Base-by-base conservation (phyloP, 2,329 filamentous ascomycete species). In the Colletotrichum sp. region DNA sequence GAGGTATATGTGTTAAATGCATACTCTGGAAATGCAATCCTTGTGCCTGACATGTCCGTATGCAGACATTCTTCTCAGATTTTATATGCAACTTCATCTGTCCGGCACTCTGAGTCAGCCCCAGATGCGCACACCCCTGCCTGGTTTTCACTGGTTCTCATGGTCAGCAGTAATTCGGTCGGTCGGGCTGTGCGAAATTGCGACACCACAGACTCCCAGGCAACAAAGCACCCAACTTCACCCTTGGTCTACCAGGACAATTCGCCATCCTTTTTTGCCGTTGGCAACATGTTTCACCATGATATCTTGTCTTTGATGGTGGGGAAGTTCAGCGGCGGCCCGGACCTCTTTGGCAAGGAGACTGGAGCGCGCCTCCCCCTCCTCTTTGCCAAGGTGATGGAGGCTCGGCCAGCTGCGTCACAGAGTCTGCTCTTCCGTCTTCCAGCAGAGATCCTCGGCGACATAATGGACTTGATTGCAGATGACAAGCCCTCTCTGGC, bases 401-500 rank as follows among this genome's bases (percentile, higher is more conserved):
- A 60, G 26, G 57, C 57, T 60, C 57, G 26, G 57, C 57, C 57
- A 60, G 57, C 26, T 13, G 57, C 57, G 16, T 60, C 57, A 32
- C 57, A 60, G 57, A 60, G 26, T 60, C 12, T 60, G 16, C 57
- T 60, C 57, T 60, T 60, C 26, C 57, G 57, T 60, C 26, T 60
- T 60, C 57, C 57, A 60, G 8, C 57, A 60, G 57, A 60, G 57
- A 32, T 32, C 26, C 57, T 60, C 57, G 57, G 57, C 57, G 57
- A 60, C 26, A 32, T 32, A 60, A 60, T 60, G 57, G 57, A 60
- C 57, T 69, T 78, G 3, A n/a, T 79, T n/a, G 64, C 59, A 16
- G 67, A 77, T 8, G 76, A 75, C 9, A 75, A 77, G 67, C n/a
- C 52, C 2, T 24, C 73, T 39, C 63, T 79, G 24, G 68, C 75